Percentiles rank a stretch among this genome's conserved stretches.
These are phyloP conservation scores for Chalaropsis thielavioides DNA, from an alignment of 2,329 filamentous ascomycete species.

Conservation along the genomic window DNA sequence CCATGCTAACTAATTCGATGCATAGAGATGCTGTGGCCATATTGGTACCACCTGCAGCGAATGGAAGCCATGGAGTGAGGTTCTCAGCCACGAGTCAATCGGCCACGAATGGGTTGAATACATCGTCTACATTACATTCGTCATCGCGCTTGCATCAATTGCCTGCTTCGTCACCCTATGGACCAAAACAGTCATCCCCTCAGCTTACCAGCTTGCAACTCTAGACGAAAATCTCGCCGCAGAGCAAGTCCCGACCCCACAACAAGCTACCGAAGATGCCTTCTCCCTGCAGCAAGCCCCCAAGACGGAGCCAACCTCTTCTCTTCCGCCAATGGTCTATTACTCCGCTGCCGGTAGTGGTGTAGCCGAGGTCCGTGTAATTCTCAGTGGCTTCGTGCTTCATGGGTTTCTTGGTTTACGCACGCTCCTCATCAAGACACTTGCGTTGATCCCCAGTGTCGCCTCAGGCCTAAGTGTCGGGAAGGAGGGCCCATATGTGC, in stretches of 20 bases:
- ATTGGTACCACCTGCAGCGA: conserved; percentile 41
- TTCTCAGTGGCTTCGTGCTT: conserved; percentile 91
- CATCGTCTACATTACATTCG: conserved; percentile 56
- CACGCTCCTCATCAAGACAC: conserved; percentile 72
- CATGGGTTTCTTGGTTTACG: conserved; percentile 87
- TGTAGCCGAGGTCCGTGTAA: conserved; percentile 93
- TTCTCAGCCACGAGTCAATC: conserved; percentile 31
- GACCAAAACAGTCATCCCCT: conserved; percentile 90
- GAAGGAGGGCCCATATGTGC: conserved; percentile 93
- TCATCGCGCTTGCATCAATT: conserved; percentile 52
- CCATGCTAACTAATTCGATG: not conserved
- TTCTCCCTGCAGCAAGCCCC: conserved; percentile 2
- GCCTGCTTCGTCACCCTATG: conserved; percentile 70
- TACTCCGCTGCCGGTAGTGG: conserved; percentile 93
- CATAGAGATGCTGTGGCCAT: conserved; percentile 33
- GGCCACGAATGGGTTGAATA: conserved; percentile 57
- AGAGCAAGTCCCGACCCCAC: conserved; percentile 30
- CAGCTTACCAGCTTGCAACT: conserved; percentile 70
- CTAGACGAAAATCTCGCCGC: conserved; percentile 87
- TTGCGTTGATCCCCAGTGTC: conserved; percentile 73
- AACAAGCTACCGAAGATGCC: conserved; percentile 28
- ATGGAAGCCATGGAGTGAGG: conserved; percentile 42
- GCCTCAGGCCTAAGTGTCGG: conserved; percentile 85
- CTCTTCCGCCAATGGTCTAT: conserved; percentile 65
- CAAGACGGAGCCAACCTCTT: conserved; percentile 29